Conservation (phyloP, 1,139 yeast species). For the Pichia sp. region DNA sequence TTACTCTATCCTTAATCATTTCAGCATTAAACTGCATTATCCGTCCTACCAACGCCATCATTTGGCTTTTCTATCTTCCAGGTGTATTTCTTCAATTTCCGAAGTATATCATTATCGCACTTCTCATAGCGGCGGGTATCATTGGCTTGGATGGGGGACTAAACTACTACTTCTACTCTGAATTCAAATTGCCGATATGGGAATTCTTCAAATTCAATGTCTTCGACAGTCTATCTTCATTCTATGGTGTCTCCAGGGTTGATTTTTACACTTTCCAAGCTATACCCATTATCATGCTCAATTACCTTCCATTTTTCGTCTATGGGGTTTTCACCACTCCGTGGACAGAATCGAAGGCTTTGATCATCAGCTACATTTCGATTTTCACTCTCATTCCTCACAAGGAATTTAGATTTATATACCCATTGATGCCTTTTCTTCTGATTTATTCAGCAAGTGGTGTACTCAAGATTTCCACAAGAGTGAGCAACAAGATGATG, state of each 20-base stretch:
- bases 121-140: slow-evolving; percentile 22
- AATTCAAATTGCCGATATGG: slow-evolving; percentile 52
- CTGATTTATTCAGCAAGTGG: slow-evolving; percentile 37
- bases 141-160: slow-evolving; percentile 33
- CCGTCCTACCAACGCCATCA: slow-evolving; percentile 74
- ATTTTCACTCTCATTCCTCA: slow-evolving; percentile 66
- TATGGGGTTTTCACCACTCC: slow-evolving; percentile 31
- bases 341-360: slow-evolving; percentile 15
- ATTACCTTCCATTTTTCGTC: slow-evolving; percentile 55
- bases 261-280: slow-evolving; percentile 82
- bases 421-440: slow-evolving; percentile 75
- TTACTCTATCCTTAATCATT: slow-evolving; percentile 28
- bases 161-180: slow-evolving; percentile 58
- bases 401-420: slow-evolving; percentile 89
- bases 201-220: slow-evolving; percentile 75
- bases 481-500: slow-evolving; percentile 3
- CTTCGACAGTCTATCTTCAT: slow-evolving; percentile 61
- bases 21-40: slow-evolving; percentile 58
- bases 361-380: slow-evolving; percentile 36
- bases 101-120: slow-evolving; percentile 20
- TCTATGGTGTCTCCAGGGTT: slow-evolving; percentile 84
- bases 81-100: slow-evolving; percentile 3
- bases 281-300: slow-evolving; percentile 65
- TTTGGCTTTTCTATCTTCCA: slow-evolving; percentile 51
- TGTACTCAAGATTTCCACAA: slow-evolving; percentile 11